Evolutionary conservation across 176 grass and related monocot genomes (phyloP).

Genomic region (Bonia amplexicaulis): DNA sequence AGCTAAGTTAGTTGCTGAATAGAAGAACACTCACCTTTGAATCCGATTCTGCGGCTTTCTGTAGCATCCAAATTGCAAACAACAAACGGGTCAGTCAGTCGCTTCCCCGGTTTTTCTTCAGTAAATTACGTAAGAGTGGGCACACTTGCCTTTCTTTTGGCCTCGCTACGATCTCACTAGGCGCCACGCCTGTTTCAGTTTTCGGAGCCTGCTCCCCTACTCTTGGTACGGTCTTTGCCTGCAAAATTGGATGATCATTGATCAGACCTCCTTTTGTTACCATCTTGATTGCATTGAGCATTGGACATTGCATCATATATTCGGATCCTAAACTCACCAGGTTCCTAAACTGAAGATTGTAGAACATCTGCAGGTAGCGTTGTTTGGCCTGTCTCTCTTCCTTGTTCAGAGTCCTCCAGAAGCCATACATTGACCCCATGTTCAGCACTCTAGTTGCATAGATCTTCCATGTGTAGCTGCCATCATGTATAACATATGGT

Average conservation of each 20-base stretch:
- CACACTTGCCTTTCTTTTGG: conserved; percentile 61
- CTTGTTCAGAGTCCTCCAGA: conserved; percentile 82
- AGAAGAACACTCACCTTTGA: conserved; percentile 38
- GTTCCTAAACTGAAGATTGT: conserved; percentile 78
- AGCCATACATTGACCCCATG: conserved; percentile 79
- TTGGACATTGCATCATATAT: not conserved
- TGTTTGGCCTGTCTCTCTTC: conserved; percentile 63
- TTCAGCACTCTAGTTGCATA: conserved; percentile 79
- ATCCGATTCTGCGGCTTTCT: conserved; percentile 41
- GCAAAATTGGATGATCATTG: not conserved
- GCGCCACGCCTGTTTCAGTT: not conserved
- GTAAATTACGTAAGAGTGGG: conserved; percentile 50
- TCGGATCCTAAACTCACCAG: conserved; percentile 40
- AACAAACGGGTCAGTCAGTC: conserved; percentile 41
- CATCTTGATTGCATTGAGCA: not conserved
- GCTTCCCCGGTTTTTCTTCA: conserved; percentile 35
- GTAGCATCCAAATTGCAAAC: not conserved
- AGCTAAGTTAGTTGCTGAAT: not conserved
- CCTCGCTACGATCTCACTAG: not conserved
- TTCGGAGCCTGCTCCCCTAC: conserved; percentile 13
- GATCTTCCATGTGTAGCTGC: conserved; percentile 98
- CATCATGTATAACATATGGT: not conserved
- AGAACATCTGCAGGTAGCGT: conserved; percentile 74
- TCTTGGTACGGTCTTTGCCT: conserved; percentile 30
- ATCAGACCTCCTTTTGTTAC: not conserved